Conservation (phyloP, 768 basidiomycete genomes). For the Tylopilus cervinicoccineus region DNA sequence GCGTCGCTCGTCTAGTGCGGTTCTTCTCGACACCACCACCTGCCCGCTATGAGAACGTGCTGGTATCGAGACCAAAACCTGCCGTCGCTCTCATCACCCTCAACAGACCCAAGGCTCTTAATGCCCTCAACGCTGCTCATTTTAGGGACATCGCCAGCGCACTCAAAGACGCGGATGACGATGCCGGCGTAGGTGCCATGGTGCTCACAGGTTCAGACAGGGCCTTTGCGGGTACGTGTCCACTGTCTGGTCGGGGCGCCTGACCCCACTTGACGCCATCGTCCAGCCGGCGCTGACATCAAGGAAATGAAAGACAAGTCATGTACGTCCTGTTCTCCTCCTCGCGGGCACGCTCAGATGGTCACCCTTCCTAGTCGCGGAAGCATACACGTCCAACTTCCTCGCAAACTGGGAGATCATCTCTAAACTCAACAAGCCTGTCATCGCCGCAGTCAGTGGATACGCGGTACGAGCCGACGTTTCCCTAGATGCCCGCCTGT, state of each 20-base stretch:
- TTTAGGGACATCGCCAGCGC: slow-evolving; percentile 82
- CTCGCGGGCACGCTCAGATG: background rate
- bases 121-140: slow-evolving; percentile 79
- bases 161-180: slow-evolving; percentile 63
- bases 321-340: slow-evolving; percentile 46
- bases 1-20: slow-evolving; percentile 8
- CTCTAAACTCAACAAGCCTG: slow-evolving; percentile 76
- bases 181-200: slow-evolving; percentile 72
- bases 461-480: slow-evolving; percentile 63
- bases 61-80: slow-evolving; percentile 64
- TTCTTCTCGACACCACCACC: slow-evolving; percentile 28
- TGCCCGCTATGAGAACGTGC: slow-evolving; percentile 56
- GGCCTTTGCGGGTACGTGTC: slow-evolving; percentile 82
- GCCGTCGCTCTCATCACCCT: slow-evolving; percentile 77
- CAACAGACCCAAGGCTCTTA: slow-evolving; percentile 87
- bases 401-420: slow-evolving; percentile 80
- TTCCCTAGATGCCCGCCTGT: background rate
- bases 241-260: background rate
- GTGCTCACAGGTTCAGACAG: slow-evolving; percentile 90
- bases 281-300: slow-evolving; percentile 90
- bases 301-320: slow-evolving; percentile 98
- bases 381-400: slow-evolving; percentile 84
- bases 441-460: slow-evolving; percentile 94
- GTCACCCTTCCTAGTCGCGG: slow-evolving; percentile 50
- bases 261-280: background rate